A percentile compares a stretch with the other conserved stretches of the same genome.
phyloP scores from a whole-genome alignment of 257 asterid species.

The Sherardia arvensis region DNA sequence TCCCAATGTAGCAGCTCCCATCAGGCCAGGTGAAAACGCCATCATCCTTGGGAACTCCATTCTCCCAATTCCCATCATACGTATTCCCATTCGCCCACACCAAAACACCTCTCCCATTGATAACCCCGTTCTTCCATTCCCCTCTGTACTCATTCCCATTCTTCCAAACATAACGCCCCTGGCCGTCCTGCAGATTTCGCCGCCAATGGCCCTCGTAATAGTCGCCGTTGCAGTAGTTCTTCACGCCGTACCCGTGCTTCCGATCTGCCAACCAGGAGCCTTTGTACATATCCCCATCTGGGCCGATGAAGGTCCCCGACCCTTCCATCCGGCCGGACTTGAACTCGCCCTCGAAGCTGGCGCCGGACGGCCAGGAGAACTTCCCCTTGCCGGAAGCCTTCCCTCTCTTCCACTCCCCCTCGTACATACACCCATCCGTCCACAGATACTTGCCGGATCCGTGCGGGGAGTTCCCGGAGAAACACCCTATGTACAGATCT shows the following conservation, averaged over 20 bases:
- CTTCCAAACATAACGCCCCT: conserved; percentile 78
- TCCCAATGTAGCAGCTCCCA: conserved; percentile 76
- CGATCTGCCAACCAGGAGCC: conserved; percentile 84
- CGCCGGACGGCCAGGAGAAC: conserved; percentile 97
- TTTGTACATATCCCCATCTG: conserved; percentile 66
- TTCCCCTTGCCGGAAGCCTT: conserved; percentile 81
- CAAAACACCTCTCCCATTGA: conserved; percentile 74
- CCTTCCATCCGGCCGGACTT: conserved; percentile 96
- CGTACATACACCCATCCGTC: conserved; percentile 94
- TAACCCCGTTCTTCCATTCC: conserved; percentile 79
- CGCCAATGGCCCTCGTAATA: conserved; percentile 82
- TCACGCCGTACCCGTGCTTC: conserved; percentile 76
- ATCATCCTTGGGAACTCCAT: conserved; percentile 64
- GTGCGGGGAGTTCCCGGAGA: conserved; percentile 66
- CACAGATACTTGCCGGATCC: conserved; percentile 94
- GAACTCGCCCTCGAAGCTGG: conserved; percentile 82
- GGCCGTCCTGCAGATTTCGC: conserved; percentile 71
- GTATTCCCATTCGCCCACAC: conserved; percentile 79
- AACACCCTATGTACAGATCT: conserved; percentile 88
- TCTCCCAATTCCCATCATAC: conserved; percentile 80
- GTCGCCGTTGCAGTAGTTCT: conserved; percentile 81
- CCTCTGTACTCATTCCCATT: conserved; percentile 80
- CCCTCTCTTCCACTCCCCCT: conserved; percentile 95
- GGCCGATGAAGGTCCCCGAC: conserved; percentile 61
- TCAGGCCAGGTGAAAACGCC: conserved; percentile 95